Conservation (phyloP, 768 basidiomycete species). For the Cyclocybe aegerita region DNA sequence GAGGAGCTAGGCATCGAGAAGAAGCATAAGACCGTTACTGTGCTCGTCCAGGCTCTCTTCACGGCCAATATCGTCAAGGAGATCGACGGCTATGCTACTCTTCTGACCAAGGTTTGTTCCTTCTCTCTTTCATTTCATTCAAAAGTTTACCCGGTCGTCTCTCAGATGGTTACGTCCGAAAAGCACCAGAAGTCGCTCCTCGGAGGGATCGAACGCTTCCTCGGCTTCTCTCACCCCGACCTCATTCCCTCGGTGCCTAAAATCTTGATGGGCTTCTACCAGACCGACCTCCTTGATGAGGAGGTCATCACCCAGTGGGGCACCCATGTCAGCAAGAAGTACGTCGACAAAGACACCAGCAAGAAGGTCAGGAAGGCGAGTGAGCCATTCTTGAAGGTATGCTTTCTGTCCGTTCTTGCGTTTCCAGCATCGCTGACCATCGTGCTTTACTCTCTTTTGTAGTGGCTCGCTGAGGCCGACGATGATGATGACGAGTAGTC, state of each 20-base stretch:
- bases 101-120: conserved; percentile 72
- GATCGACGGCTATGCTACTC: conserved; percentile 59
- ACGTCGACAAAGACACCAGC: conserved; percentile 90
- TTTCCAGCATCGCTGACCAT: conserved; percentile 1
- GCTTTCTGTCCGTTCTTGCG: conserved; percentile 15
- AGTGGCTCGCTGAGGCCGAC: conserved; percentile 92
- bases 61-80: conserved; percentile 67
- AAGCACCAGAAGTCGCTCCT: conserved; percentile 94
- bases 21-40: conserved; percentile 88
- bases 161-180: conserved; percentile 84
- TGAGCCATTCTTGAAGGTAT: conserved; percentile 91
- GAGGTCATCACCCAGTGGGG: conserved; percentile 91
- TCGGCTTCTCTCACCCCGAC: conserved; percentile 74
- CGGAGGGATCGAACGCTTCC: conserved; percentile 87
- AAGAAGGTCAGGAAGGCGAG: conserved; percentile 96
- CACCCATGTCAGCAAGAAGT: conserved; percentile 95
- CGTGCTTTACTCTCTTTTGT: not conserved
- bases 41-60: conserved; percentile 84
- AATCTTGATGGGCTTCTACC: conserved; percentile 92
- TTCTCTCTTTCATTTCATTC: not conserved
- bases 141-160: conserved; percentile 5
- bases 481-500: conserved; percentile 57
- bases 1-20: conserved; percentile 91
- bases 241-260: conserved; percentile 77
- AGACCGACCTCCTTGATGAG: conserved; percentile 90